Evolutionary conservation across 2,329 filamentous ascomycete species (phyloP).

Genomic region (Cercospora canescens): DNA sequence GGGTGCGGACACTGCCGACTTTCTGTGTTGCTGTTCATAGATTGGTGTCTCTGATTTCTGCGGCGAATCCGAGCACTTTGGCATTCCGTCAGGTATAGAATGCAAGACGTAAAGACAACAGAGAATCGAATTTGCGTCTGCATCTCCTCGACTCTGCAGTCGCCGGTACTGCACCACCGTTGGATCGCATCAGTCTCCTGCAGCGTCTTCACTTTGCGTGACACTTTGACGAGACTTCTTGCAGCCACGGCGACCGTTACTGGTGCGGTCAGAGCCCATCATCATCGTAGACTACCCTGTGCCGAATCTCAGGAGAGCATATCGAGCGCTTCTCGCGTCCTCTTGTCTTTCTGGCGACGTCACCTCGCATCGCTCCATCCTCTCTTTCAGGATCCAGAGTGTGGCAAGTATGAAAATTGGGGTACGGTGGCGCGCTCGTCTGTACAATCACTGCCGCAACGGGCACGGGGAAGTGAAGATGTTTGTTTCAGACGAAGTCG

Average conservation of each 20-base stretch:
- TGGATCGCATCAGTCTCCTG: neutral
- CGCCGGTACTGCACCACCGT: neutral
- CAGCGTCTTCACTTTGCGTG: neutral
- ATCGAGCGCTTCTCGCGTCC: neutral
- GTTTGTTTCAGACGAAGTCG: neutral
- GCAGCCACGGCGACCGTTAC: slow-evolving; percentile 1
- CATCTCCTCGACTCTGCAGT: too few relatives aligned
- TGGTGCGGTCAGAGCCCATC: neutral
- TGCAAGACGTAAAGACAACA: too few relatives aligned
- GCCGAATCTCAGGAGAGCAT: neutral
- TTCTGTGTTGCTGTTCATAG: too few relatives aligned
- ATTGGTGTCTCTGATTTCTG: too few relatives aligned
- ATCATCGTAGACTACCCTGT: neutral
- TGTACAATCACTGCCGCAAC: neutral
- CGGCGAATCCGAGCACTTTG: too few relatives aligned
- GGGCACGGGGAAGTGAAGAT: neutral
- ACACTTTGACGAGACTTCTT: neutral
- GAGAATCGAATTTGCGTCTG: too few relatives aligned
- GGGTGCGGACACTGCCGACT: too few relatives aligned
- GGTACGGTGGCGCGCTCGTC: neutral
- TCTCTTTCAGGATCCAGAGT: neutral
- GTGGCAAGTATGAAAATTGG: neutral
- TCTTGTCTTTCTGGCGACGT: neutral
- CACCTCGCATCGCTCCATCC: neutral
- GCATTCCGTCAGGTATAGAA: too few relatives aligned